These are phyloP conservation scores for Aegilops sharonensis DNA, from an alignment of 176 grass and related monocot species.

Conservation along the genomic window DNA sequence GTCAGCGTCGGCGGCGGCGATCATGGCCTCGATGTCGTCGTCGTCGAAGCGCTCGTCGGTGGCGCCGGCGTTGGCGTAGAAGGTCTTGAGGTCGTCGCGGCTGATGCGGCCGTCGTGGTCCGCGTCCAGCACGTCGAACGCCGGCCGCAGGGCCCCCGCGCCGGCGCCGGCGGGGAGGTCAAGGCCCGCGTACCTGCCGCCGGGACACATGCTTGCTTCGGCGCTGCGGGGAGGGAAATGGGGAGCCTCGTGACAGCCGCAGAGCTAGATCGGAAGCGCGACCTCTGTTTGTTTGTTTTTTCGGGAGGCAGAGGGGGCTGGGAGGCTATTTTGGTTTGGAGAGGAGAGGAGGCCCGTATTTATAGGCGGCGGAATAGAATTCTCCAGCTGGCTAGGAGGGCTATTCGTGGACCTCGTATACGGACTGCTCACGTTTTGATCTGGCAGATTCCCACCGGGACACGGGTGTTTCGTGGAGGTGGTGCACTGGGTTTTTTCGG, in stretches of 20 bases:
- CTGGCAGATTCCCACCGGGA: background rate
- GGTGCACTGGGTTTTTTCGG: background rate
- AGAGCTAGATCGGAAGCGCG: background rate
- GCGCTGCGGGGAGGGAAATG: background rate
- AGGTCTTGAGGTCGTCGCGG: slow-evolving; percentile 83
- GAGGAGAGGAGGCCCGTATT: background rate
- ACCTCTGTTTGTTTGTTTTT: background rate
- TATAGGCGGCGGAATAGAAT: slow-evolving; percentile 36
- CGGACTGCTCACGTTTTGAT: background rate
- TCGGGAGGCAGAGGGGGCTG: background rate
- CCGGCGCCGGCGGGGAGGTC: slow-evolving; percentile 26
- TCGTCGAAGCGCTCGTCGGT: slow-evolving; percentile 42
- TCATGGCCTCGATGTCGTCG: slow-evolving; percentile 85
- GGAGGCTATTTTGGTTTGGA: background rate
- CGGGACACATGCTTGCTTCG: slow-evolving; percentile 62
- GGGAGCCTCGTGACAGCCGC: slow-evolving; percentile 1
- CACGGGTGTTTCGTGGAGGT: background rate
- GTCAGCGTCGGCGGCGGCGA: slow-evolving; percentile 83
- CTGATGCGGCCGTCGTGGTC: slow-evolving; percentile 95
- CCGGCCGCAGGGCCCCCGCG: slow-evolving; percentile 49
- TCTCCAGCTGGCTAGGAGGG: background rate
- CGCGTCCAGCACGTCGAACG: slow-evolving; percentile 88
- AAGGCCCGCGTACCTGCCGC: slow-evolving; percentile 41
- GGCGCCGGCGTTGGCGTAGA: slow-evolving; percentile 47
- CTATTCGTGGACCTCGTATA: background rate